Percentiles rank a stretch among this genome's conserved stretches.
Evolutionary conservation across 2,329 filamentous ascomycete genomes (phyloP).

Genomic region (Trichoderma semiorbis): DNA sequence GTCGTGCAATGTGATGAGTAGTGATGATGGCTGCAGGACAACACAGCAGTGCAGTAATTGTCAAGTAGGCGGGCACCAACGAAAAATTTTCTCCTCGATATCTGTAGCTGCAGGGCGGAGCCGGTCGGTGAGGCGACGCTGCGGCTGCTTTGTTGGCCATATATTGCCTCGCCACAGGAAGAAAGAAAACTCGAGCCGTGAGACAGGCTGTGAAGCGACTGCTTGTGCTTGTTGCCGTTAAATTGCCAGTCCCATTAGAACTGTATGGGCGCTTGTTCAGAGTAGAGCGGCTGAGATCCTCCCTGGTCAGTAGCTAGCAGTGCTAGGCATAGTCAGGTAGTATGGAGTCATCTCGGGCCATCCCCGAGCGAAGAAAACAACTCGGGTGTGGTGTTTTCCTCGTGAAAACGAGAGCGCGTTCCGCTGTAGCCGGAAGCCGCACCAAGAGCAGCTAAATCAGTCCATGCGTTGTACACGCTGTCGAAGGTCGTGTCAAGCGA

Average conservation of each 20-base stretch:
- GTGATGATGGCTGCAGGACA: constrained; percentile 45
- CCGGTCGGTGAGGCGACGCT: neutral
- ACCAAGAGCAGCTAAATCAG: constrained; percentile 11
- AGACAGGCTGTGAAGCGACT: neutral
- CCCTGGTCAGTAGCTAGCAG: neutral
- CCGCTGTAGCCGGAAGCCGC: constrained; percentile 5
- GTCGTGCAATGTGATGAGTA: constrained; percentile 33
- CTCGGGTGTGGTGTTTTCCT: constrained; percentile 4
- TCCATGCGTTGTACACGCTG: constrained; percentile 15
- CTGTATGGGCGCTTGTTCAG: neutral
- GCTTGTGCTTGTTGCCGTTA: neutral
- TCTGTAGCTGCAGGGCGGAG: constrained; percentile 4
- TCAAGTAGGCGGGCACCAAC: constrained; percentile 11
- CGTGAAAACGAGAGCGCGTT: neutral
- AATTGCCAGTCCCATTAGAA: neutral
- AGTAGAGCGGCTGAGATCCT: neutral
- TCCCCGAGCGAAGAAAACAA: constrained; percentile 12
- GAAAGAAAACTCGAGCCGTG: neutral
- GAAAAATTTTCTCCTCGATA: constrained; percentile 14
- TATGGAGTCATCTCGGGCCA: neutral
- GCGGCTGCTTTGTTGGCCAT: neutral
- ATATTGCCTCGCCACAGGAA: neutral
- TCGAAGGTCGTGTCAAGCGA: constrained; percentile 13
- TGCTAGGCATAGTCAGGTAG: neutral
- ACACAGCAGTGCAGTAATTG: constrained; percentile 39